phyloP scores from a whole-genome alignment of 2,329 filamentous ascomycete species.

The Phoma sp. region DNA sequence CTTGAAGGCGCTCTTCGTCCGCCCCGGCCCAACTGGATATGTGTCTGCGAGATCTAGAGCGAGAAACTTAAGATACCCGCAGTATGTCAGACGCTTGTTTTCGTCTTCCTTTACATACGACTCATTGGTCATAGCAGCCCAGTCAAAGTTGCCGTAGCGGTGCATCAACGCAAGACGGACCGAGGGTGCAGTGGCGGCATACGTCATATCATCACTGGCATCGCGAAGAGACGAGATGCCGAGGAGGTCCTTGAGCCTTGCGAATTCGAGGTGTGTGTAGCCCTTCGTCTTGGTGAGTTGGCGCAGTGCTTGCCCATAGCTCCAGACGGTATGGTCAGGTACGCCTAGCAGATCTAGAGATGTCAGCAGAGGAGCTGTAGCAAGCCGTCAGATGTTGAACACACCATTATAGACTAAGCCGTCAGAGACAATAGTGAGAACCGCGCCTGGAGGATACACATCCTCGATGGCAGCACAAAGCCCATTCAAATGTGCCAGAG shows the following conservation, averaged over 20 bases:
- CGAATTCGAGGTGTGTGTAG: conserved; percentile 26
- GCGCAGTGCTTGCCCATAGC: conserved; percentile 34
- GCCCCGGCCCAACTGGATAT: conserved; percentile 8
- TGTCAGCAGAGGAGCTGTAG: neutral
- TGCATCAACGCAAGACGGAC: conserved; percentile 25
- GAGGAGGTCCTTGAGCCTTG: conserved; percentile 21
- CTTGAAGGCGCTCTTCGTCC: conserved; percentile 30
- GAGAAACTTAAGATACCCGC: conserved; percentile 28
- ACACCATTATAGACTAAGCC: conserved; percentile 50
- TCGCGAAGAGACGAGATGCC: conserved; percentile 16
- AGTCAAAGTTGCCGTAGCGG: conserved; percentile 24
- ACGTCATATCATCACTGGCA: conserved; percentile 20
- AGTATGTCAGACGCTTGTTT: conserved; percentile 24
- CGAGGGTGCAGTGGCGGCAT: conserved; percentile 22
- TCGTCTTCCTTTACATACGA: conserved; percentile 17
- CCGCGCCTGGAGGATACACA: conserved; percentile 48
- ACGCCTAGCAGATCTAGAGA: conserved; percentile 49
- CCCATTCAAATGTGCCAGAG: conserved; percentile 49
- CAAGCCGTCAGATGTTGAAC: neutral
- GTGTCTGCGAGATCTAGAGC: conserved; percentile 18
- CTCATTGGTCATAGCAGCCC: conserved; percentile 10
- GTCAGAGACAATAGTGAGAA: conserved; percentile 50
- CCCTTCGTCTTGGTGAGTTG: conserved; percentile 13
- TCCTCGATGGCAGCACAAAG: conserved; percentile 49
- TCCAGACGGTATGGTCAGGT: conserved; percentile 51